Percentiles rank a stretch among this genome's conserved stretches.
These are phyloP conservation scores for Pseudogymnoascus sp. DNA, from an alignment of 2,329 filamentous ascomycete species.

Conservation along the genomic window DNA sequence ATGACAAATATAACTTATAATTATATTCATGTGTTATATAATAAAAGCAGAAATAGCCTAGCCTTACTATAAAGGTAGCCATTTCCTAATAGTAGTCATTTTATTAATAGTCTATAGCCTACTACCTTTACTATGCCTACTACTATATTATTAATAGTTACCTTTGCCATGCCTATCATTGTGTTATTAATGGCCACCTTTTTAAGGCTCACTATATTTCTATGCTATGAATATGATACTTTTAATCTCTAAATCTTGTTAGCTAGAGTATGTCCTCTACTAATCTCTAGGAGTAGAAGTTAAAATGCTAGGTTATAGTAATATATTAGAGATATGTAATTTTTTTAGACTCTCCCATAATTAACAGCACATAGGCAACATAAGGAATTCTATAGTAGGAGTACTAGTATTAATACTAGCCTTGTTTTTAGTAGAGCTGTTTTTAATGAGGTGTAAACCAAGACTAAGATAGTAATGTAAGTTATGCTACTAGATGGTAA, in stretches of 20 bases:
- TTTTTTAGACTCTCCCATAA: slow-evolving; percentile 8
- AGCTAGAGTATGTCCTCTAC: background rate
- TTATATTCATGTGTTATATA: background rate
- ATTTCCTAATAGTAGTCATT: background rate
- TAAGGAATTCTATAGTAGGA: slow-evolving; percentile 11
- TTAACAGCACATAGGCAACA: slow-evolving; percentile 6
- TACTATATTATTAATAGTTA: too few relatives aligned
- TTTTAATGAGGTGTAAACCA: background rate
- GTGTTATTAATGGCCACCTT: background rate
- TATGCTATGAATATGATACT: background rate
- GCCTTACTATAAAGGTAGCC: background rate
- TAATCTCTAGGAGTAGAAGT: background rate
- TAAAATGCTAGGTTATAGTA: background rate
- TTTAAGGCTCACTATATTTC: background rate
- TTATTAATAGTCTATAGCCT: background rate
- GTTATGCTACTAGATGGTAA: background rate
- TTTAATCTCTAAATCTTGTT: background rate
- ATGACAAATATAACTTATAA: background rate
- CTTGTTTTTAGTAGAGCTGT: slow-evolving; percentile 11
- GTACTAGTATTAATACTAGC: slow-evolving; percentile 12
- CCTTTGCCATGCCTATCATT: background rate
- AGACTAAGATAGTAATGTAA: slow-evolving; percentile 5
- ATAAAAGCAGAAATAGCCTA: background rate
- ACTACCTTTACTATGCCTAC: too few relatives aligned
- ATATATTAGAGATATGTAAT: slow-evolving; percentile 6